These are phyloP conservation scores for Aureobasidium sp. DNA, from an alignment of 2,329 filamentous ascomycete species.

Conservation along the genomic window DNA sequence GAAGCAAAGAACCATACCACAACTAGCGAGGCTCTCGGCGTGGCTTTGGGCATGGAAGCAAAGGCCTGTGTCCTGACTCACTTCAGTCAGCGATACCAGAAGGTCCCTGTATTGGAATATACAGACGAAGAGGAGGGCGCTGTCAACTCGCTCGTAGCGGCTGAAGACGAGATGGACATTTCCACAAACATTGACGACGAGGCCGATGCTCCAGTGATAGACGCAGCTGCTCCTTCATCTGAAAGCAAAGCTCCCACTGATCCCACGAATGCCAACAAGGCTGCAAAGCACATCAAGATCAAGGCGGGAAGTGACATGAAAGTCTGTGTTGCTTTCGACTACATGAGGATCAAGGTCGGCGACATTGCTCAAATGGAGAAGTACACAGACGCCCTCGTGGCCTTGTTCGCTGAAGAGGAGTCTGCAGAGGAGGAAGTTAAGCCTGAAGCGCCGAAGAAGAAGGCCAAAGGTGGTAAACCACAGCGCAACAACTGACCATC, in stretches of 20 bases:
- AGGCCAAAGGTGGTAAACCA: background rate
- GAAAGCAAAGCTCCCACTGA: background rate
- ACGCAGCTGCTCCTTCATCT: conserved; percentile 10
- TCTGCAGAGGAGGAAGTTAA: conserved; percentile 17
- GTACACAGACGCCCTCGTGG: conserved; percentile 52
- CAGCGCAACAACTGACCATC: conserved; percentile 6
- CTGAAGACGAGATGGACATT: conserved; percentile 18
- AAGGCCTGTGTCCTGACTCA: conserved; percentile 79
- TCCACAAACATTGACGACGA: conserved; percentile 8
- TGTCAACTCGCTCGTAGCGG: conserved; percentile 5
- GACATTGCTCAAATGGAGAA: conserved; percentile 60
- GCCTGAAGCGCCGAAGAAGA: background rate
- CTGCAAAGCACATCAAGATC: conserved; percentile 19
- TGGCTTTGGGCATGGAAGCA: conserved; percentile 72
- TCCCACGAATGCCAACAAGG: conserved; percentile 19
- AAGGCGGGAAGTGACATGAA: conserved; percentile 46
- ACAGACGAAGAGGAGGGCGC: conserved; percentile 19
- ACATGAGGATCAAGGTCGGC: conserved; percentile 64
- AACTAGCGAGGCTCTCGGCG: conserved; percentile 70
- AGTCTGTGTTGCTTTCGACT: conserved; percentile 67
- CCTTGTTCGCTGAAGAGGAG: conserved; percentile 44
- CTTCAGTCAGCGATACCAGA: conserved; percentile 90
- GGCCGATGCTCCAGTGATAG: conserved; percentile 12
- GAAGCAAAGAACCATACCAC: conserved; percentile 85
- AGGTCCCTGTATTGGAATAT: conserved; percentile 49